A percentile compares a stretch with the other conserved stretches of the same genome.
Conservation (phyloP, 164 flowering plant species). For the Kingdonia uniflora region DNA sequence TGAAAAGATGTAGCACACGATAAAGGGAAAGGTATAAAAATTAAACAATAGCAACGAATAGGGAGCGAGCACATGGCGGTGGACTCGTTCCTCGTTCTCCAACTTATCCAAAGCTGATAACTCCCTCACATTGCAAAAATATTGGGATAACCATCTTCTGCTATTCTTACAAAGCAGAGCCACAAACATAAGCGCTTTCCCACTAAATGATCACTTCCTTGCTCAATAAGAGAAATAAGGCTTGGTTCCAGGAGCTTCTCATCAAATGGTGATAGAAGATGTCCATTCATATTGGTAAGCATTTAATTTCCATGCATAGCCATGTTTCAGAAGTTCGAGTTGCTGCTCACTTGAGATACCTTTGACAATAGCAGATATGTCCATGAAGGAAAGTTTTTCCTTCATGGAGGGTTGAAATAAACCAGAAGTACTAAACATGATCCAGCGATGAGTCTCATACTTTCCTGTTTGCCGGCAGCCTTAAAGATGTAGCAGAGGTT, state of each 20-base stretch:
- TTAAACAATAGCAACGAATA: too few relatives aligned
- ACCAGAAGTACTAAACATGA: slow-evolving; percentile 86
- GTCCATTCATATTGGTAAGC: slow-evolving; percentile 57
- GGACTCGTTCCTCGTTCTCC: slow-evolving; percentile 75
- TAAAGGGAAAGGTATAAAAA: too few relatives aligned
- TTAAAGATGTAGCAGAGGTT: slow-evolving; percentile 78
- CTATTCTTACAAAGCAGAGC: slow-evolving; percentile 76
- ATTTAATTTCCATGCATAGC: slow-evolving; percentile 54
- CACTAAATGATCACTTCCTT: slow-evolving; percentile 76
- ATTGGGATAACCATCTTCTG: slow-evolving; percentile 62
- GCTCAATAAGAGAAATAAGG: slow-evolving; percentile 75
- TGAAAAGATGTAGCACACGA: too few relatives aligned
- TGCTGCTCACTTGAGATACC: slow-evolving; percentile 88
- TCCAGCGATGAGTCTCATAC: slow-evolving; percentile 83
- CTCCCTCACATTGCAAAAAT: slow-evolving; percentile 72
- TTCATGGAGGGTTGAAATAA: slow-evolving; percentile 64
- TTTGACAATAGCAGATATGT: slow-evolving; percentile 54
- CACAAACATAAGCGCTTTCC: slow-evolving; percentile 72
- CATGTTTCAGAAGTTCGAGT: slow-evolving; percentile 73
- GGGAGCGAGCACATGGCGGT: too few relatives aligned
- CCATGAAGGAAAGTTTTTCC: slow-evolving; percentile 76
- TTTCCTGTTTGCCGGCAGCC: slow-evolving; percentile 83
- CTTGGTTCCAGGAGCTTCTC: slow-evolving; percentile 73
- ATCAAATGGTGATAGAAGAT: slow-evolving; percentile 53
- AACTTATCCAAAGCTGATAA: slow-evolving; percentile 77